Evolutionary conservation across 257 asterid species (phyloP).

Genomic region (Fraxinus anomala): DNA sequence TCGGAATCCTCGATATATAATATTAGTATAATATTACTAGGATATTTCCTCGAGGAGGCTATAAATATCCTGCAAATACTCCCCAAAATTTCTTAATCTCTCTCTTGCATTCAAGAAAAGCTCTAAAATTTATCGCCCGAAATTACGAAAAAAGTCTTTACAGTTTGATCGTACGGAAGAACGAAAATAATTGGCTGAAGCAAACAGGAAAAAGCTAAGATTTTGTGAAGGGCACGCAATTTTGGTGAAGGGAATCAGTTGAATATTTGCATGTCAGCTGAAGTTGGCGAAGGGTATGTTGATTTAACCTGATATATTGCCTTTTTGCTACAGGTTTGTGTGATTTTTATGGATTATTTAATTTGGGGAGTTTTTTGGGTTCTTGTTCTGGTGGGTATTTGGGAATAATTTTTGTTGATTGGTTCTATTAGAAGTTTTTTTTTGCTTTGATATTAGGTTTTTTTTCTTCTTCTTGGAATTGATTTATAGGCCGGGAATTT

Average conservation of each 20-base stretch:
- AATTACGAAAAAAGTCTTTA: background rate
- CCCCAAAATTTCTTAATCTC: background rate
- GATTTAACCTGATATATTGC: background rate
- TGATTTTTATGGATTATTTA: background rate
- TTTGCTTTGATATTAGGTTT: background rate
- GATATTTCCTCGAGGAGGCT: constrained; percentile 28
- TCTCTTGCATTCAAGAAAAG: background rate
- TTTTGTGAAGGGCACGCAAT: background rate
- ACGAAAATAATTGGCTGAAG: background rate
- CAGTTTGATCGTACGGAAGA: background rate
- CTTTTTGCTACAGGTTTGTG: background rate
- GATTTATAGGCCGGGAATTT: background rate
- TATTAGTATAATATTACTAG: background rate
- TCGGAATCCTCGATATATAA: constrained; percentile 1
- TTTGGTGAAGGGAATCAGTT: background rate
- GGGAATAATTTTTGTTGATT: background rate
- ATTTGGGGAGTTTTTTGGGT: background rate
- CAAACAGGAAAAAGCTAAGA: background rate
- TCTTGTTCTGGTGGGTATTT: background rate
- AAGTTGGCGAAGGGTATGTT: constrained; percentile 32
- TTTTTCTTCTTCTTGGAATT: background rate
- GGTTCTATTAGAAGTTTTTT: background rate
- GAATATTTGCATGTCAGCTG: constrained; percentile 8
- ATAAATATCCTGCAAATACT: constrained; percentile 25
- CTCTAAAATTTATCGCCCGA: background rate